Evolutionary conservation across 2,329 filamentous ascomycete genomes (phyloP).

Genomic region (Aspergillus chevalieri): DNA sequence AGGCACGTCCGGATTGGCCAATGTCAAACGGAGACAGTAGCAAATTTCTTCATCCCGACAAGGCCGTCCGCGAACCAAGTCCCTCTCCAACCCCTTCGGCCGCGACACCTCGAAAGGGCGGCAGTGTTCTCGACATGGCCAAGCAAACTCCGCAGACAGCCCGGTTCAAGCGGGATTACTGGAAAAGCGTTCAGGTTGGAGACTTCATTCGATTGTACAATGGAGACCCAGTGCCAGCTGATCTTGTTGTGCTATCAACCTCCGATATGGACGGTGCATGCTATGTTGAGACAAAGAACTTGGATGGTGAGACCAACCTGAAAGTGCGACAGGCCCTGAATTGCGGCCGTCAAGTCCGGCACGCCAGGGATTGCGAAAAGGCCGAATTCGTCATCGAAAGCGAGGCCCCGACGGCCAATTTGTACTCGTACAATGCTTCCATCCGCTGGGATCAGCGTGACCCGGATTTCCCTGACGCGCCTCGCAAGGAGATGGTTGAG

Average conservation of each 20-base stretch:
- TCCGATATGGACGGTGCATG: slow-evolving; percentile 91
- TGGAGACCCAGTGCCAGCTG: slow-evolving; percentile 89
- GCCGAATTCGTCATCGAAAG: slow-evolving; percentile 85
- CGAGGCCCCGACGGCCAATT: slow-evolving; percentile 83
- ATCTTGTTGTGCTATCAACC: slow-evolving; percentile 85
- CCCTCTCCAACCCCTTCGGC: slow-evolving; percentile 23
- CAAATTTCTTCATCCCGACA: slow-evolving; percentile 25
- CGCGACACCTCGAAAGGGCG: slow-evolving; percentile 43
- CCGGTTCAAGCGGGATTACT: slow-evolving; percentile 84
- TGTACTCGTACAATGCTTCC: slow-evolving; percentile 91
- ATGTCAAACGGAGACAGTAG: slow-evolving; percentile 23
- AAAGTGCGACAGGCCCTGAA: slow-evolving; percentile 90
- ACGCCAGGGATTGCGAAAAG: slow-evolving; percentile 86
- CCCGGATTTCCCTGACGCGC: slow-evolving; percentile 54
- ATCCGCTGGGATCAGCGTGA: slow-evolving; percentile 78
- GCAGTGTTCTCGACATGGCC: slow-evolving; percentile 67
- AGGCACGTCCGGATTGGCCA: slow-evolving; percentile 42
- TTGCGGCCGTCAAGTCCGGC: slow-evolving; percentile 72
- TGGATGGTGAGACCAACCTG: slow-evolving; percentile 95
- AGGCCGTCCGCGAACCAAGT: slow-evolving; percentile 21
- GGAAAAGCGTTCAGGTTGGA: slow-evolving; percentile 92
- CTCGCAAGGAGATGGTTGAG: slow-evolving; percentile 75
- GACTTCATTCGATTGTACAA: slow-evolving; percentile 97
- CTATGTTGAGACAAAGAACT: slow-evolving; percentile 95
- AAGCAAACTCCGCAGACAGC: slow-evolving; percentile 62